Evolutionary conservation across 768 basidiomycete species (phyloP).

Genomic region (Suillus luteus): DNA sequence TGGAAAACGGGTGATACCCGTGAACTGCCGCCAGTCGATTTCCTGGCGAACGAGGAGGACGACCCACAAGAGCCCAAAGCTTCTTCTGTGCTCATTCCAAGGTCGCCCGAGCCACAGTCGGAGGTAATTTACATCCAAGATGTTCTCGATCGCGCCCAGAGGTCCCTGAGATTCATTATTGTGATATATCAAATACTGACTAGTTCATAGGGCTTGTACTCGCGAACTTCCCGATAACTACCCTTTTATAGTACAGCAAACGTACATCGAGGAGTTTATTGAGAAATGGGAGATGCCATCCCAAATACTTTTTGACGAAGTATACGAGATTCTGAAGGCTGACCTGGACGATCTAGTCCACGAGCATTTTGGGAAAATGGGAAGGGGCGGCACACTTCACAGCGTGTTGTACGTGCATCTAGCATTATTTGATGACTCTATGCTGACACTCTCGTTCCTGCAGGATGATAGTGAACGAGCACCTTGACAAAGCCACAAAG

Average conservation of each 20-base stretch:
- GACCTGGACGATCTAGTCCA: slow-evolving; percentile 47
- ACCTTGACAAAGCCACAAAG: slow-evolving; percentile 46
- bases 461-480: slow-evolving; percentile 54
- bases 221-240: slow-evolving; percentile 71
- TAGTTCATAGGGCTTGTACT: slow-evolving; percentile 55
- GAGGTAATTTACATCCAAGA: slow-evolving; percentile 52
- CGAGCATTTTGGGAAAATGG: slow-evolving; percentile 52
- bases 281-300: slow-evolving; percentile 53
- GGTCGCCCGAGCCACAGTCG: slow-evolving; percentile 7
- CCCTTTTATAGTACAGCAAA: slow-evolving; percentile 60
- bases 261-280: slow-evolving; percentile 49
- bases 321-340: slow-evolving; percentile 39
- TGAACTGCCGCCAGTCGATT: slow-evolving; percentile 21
- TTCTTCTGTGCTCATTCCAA: neutral
- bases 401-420: slow-evolving; percentile 33
- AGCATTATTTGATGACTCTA: neutral
- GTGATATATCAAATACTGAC: neutral
- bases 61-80: slow-evolving; percentile 7
- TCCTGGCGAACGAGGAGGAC: slow-evolving; percentile 45
- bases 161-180: slow-evolving; percentile 31
- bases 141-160: slow-evolving; percentile 46
- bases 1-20: slow-evolving; percentile 32
- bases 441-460: neutral
- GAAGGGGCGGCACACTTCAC: slow-evolving; percentile 53
- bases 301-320: slow-evolving; percentile 41